Evolutionary conservation across 148 eudicot species (phyloP).

Genomic region (Persicaria maculosa): DNA sequence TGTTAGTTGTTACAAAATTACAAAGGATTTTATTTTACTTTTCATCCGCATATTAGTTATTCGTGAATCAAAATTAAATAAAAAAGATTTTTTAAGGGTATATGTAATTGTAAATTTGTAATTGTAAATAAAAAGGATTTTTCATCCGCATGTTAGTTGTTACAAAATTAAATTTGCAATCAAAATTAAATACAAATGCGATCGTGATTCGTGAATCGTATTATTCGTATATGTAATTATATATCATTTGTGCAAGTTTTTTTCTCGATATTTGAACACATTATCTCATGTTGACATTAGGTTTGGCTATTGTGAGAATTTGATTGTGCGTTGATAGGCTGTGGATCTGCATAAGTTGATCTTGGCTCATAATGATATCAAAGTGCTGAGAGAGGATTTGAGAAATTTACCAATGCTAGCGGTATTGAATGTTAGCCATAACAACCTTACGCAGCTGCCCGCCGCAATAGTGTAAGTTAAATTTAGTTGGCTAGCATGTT

Average conservation of each 20-base stretch:
- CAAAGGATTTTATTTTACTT: no score
- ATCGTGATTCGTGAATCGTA: no score
- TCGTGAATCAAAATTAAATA: no score
- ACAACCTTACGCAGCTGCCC: slow-evolving; percentile 78
- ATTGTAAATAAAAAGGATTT: no score
- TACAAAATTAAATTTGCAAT: no score
- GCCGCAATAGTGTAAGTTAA: slow-evolving; percentile 77
- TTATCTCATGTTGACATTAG: background rate
- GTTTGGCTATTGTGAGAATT: background rate
- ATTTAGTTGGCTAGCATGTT: slow-evolving; percentile 3
- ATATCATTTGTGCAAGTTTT: background rate
- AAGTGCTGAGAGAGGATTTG: slow-evolving; percentile 67
- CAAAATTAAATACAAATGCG: no score
- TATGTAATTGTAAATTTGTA: no score
- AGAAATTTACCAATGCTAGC: slow-evolving; percentile 56
- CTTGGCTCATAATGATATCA: slow-evolving; percentile 83
- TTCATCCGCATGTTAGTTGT: no score
- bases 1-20: no score
- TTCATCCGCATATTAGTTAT: no score
- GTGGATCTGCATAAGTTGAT: slow-evolving; percentile 96
- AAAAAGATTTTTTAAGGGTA: no score
- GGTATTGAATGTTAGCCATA: slow-evolving; percentile 87
- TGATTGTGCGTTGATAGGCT: slow-evolving; percentile 36
- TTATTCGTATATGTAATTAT: no score
- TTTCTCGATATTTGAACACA: background rate